Conservation (phyloP, 129 eudicot species). For the Helianthus annuus region HanXRQr2.0-SUNRISE NC_035447.2:103938149-103938648, state of each 20-base stretch:
- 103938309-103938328: background rate
- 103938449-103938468: background rate
- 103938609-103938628: conserved; percentile 6
- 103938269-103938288: background rate
- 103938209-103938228: conserved; percentile 21
- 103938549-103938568: background rate
- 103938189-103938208: conserved; percentile 15
- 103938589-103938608: conserved; percentile 19
- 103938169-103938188: conserved; percentile 20
- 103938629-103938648: conserved; percentile 8
- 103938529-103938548: conserved; percentile 18
- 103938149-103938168: conserved; percentile 27
- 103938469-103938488: conserved; percentile 2
- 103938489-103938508: background rate
- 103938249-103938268: conserved; percentile 15
- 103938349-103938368: background rate
- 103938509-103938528: conserved; percentile 8
- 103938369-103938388: conserved; percentile 16
- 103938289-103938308: background rate
- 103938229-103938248: conserved; percentile 25
- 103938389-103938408: background rate
- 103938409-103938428: conserved; percentile 8
- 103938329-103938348: conserved; percentile 16
- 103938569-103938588: conserved; percentile 18
- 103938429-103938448: conserved; percentile 15